phyloP scores from a whole-genome alignment of 805 yeast genomes.

The Sugiyamaella mastotermitis region DNA sequence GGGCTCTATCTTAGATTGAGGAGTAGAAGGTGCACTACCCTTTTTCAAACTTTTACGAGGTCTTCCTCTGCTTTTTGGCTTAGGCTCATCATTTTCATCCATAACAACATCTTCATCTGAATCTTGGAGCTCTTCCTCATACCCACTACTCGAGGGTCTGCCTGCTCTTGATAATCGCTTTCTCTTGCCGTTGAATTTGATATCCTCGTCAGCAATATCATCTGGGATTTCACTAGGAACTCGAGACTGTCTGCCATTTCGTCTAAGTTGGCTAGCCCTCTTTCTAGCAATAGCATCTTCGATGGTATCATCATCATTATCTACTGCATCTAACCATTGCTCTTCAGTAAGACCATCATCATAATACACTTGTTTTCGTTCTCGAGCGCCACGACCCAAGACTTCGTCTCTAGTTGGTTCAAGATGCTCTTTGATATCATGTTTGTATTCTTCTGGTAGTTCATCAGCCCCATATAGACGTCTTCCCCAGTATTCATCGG shows the following conservation, averaged over 20 bases:
- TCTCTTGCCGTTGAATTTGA: not conserved
- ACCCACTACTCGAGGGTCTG: conserved; percentile 4
- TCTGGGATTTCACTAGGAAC: not conserved
- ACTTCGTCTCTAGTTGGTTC: conserved; percentile 31
- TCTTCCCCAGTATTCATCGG: conserved; percentile 36
- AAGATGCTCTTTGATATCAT: conserved; percentile 39
- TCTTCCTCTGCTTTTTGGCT: not conserved
- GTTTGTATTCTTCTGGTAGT: conserved; percentile 71
- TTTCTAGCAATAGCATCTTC: conserved; percentile 49
- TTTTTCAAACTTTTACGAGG: not conserved
- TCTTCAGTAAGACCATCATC: conserved; percentile 89
- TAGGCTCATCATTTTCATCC: conserved; percentile 9
- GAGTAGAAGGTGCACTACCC: not conserved
- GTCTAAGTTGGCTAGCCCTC: conserved; percentile 12
- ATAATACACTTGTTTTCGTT: conserved; percentile 60
- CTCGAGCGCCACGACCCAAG: conserved; percentile 68
- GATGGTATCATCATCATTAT: conserved; percentile 49
- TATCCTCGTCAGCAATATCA: conserved; percentile 10
- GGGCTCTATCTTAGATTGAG: not conserved
- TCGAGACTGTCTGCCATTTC: conserved; percentile 4
- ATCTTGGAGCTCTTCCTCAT: conserved; percentile 8
- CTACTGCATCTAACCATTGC: conserved; percentile 72
- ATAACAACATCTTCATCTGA: conserved; percentile 15
- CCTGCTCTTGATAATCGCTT: not conserved
- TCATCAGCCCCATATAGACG: conserved; percentile 65